These are phyloP conservation scores for Carex pumila DNA, from an alignment of 176 grass and related monocot genomes.

Conservation along the genomic window DNA sequence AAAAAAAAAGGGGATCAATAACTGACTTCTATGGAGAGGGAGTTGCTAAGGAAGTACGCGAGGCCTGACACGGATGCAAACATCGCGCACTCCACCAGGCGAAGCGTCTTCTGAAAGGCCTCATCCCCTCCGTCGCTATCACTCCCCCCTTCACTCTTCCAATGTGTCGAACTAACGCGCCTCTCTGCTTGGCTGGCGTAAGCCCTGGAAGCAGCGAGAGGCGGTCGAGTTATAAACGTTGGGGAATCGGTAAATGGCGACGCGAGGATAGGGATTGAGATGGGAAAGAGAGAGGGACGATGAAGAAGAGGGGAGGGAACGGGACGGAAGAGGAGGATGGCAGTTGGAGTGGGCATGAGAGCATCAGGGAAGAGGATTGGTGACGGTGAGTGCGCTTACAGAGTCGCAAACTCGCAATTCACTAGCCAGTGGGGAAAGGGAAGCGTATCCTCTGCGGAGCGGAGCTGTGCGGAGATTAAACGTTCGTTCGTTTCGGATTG, in stretches of 20 bases:
- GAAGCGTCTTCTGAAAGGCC: conserved; percentile 47
- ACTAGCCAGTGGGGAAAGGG: no score
- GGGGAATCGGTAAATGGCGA: not conserved
- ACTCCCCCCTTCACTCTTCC: not conserved
- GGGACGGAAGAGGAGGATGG: not conserved
- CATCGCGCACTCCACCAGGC: conserved; percentile 93
- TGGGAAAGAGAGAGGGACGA: not conserved
- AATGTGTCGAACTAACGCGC: not conserved
- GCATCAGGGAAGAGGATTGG: not conserved
- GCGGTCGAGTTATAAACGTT: not conserved
- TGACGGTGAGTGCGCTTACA: not conserved
- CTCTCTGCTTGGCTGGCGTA: not conserved
- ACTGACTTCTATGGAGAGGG: conserved; percentile 64
- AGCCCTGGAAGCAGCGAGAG: conserved; percentile 2
- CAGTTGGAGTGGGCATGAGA: not conserved
- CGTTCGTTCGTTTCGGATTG: no score
- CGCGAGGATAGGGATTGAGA: not conserved
- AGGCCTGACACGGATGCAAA: conserved; percentile 77
- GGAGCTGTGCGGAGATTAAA: no score
- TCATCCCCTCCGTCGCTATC: conserved; percentile 25
- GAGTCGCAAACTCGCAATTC: no score
- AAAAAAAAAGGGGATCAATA: not conserved
- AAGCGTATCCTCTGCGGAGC: no score
- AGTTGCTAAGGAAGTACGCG: conserved; percentile 87
- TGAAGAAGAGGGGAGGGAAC: not conserved